Evolutionary conservation across 768 basidiomycete species (phyloP), one percentile per base, ranked within the genome.

Genomic region (Termitomyces sp.): DNA sequence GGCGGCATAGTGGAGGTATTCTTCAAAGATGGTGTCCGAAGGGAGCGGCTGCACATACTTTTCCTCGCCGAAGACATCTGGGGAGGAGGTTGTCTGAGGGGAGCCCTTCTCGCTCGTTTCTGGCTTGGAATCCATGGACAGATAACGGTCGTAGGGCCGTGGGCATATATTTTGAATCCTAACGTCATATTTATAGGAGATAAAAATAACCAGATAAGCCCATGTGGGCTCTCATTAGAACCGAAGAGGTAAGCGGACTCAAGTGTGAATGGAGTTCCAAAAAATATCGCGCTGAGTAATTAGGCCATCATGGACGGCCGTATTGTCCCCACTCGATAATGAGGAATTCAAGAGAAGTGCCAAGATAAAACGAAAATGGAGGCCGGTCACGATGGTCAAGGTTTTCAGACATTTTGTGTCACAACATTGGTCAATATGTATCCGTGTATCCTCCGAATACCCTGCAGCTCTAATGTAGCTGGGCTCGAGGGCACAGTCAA

Each of bases 1-100:
- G 1, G 71, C 70, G 1, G 71, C 70, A 48, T 69, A 73, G 58
- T 72, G 68, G 9, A 73, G 65, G 54, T 68, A 74, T 11, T 74
- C 73, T 57, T 75, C 72, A 53, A 72, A 73, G 19, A 65, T 60
- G 28, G 64, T 51, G 2, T 34, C 51, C 34, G 47, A 51, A 19
- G 37, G n/a, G n/a, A n/a, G 32, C 3, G 12, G 51, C 14, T 10
- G 28, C 7, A 24, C 19, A 24, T 22, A 42, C 4, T 42, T 15
- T 17, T 3, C 48, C 17, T 38, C 32, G 15, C 21, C 26, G 22
- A 50, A 47, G 35, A 49, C 37, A 45, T 40, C 32, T 17, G 41
- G 34, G 21, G 47, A 41, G 17, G 51, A 28, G 17, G 54, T 21
- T 17, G 49, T 26, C 26, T 35, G 48, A n/a, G 44, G 22, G 15